A percentile compares a stretch with the other conserved stretches of the same genome.
Conservation (phyloP, 169 alveolate genomes). For the Plasmodium ovale region DNA sequence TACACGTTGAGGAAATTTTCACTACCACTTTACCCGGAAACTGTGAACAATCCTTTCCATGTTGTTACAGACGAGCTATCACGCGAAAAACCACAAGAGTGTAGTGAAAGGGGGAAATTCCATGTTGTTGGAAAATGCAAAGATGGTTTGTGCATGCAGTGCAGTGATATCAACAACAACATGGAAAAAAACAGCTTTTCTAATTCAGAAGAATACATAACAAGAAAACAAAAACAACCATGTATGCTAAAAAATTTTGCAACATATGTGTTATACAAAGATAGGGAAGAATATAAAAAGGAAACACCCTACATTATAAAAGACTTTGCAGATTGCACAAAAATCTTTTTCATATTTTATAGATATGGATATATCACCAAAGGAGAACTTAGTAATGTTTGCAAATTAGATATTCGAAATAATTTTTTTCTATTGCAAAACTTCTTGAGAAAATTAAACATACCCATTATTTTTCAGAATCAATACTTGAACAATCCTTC, state of each 20-base stretch:
- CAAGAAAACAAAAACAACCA: not conserved
- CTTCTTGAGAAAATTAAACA: slow-evolving; percentile 50
- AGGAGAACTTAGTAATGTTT: slow-evolving; percentile 34
- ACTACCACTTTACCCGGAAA: slow-evolving; percentile 15
- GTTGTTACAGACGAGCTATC: not conserved
- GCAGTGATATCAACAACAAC: not conserved
- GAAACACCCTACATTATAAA: slow-evolving; percentile 30
- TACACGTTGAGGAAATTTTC: slow-evolving; percentile 25
- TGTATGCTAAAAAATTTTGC: slow-evolving; percentile 22
- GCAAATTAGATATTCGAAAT: slow-evolving; percentile 15
- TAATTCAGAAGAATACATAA: not conserved
- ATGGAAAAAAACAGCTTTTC: not conserved
- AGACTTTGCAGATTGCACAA: slow-evolving; percentile 54
- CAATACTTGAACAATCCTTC: slow-evolving; percentile 60
- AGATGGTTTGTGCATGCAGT: not conserved
- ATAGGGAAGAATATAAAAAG: slow-evolving; percentile 9
- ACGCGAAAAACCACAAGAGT: not conserved
- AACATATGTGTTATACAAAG: slow-evolving; percentile 46
- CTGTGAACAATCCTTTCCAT: slow-evolving; percentile 50
- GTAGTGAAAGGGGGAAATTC: not conserved
- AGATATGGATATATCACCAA: slow-evolving; percentile 44
- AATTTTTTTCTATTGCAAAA: slow-evolving; percentile 32
- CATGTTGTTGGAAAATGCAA: not conserved
- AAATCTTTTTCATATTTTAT: slow-evolving; percentile 66
- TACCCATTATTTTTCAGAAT: slow-evolving; percentile 51